Percentiles rank a stretch among this genome's conserved stretches.
These are phyloP conservation scores for Coprinopsis marcescibilis DNA, from an alignment of 768 basidiomycete species.

Conservation along the genomic window DNA sequence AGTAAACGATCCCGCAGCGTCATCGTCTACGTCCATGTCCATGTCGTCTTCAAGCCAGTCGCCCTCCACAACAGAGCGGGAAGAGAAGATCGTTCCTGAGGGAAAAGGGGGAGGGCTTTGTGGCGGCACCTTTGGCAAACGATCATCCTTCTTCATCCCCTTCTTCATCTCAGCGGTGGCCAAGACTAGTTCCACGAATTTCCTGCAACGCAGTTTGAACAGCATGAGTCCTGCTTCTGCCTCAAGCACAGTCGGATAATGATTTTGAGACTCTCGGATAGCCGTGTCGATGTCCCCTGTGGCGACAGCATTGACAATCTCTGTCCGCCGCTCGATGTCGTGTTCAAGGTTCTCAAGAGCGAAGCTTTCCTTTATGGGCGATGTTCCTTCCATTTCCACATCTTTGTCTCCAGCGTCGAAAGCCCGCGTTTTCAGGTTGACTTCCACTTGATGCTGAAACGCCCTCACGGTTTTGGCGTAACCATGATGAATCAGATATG, in stretches of 20 bases:
- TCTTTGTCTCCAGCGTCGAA: conserved; percentile 28
- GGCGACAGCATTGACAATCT: conserved; percentile 62
- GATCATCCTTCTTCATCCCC: conserved; percentile 30
- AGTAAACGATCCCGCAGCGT: conserved; percentile 17
- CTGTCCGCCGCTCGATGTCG: conserved; percentile 64
- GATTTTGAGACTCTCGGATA: conserved; percentile 44
- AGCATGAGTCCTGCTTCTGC: conserved; percentile 63
- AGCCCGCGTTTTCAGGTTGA: conserved; percentile 7
- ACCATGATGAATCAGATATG: conserved; percentile 82
- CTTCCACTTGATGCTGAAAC: conserved; percentile 45
- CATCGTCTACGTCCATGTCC: conserved; percentile 61
- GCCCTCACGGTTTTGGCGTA: conserved; percentile 67
- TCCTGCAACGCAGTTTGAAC: conserved; percentile 81
- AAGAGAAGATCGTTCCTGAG: conserved; percentile 21
- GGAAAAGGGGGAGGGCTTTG: conserved; percentile 16
- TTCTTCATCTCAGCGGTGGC: conserved; percentile 67
- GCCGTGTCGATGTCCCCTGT: conserved; percentile 69
- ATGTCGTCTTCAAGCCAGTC: conserved; percentile 32
- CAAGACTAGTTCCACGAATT: conserved; percentile 78
- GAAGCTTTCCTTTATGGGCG: conserved; percentile 13
- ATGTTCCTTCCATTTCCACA: conserved; percentile 38
- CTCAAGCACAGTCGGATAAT: conserved; percentile 61
- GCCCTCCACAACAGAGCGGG: conserved; percentile 19
- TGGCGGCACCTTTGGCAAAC: conserved; percentile 16
- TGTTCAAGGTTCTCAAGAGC: conserved; percentile 27